Evolutionary conservation across 2,329 filamentous ascomycete genomes (phyloP), one percentile per base, ranked within the genome.

Genomic region (Chaetomium olivaceum): DNA sequence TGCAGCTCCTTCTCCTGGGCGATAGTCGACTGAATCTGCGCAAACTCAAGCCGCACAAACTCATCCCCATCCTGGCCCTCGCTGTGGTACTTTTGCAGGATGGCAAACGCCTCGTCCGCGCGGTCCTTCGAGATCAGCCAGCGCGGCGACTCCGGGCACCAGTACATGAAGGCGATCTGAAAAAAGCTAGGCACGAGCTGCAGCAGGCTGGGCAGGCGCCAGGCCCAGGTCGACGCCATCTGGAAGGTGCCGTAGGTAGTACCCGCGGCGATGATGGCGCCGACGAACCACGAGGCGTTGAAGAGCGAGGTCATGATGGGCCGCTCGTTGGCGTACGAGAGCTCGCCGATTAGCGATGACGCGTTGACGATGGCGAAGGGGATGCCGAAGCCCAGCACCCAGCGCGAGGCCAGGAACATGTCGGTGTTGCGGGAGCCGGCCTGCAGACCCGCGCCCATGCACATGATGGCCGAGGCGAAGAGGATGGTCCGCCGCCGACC

Each of bases 1-100:
- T 81, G 78, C 50, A 80, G 77, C 21, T 81, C 77, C 61, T 80
- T 80, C 27, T 82, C 81, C 27, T 80, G 76, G 55, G 77, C 77
- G 51, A 85, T 79, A 25, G 83, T 81, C 67, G 82, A 81, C 60
- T 83, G 79, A 72, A 86, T 86, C 71, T 87, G 82, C 19, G 82
- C 82, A 67, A 82, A 85, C 72, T 87, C 83, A 3, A 86, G 76
- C 59, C 81, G 78, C 2, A 87, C 85, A 67, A 86, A 81, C 8
- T 82, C 80, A 0, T 80, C 81, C 21, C 77, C 77, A 6, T 81
- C 79, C 61, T 83, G 80, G 2, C 85, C 86, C 69, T 89, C 81
- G 19, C 80, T 80, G 69, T 87, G 87, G 70, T 84, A 88, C 65
- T 83, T 84, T 19, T 80, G 78, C 66, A 90, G 80, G 7, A 85